phyloP scores from a whole-genome alignment of 257 asterid genomes.

The Nicotiana otophora region DNA sequence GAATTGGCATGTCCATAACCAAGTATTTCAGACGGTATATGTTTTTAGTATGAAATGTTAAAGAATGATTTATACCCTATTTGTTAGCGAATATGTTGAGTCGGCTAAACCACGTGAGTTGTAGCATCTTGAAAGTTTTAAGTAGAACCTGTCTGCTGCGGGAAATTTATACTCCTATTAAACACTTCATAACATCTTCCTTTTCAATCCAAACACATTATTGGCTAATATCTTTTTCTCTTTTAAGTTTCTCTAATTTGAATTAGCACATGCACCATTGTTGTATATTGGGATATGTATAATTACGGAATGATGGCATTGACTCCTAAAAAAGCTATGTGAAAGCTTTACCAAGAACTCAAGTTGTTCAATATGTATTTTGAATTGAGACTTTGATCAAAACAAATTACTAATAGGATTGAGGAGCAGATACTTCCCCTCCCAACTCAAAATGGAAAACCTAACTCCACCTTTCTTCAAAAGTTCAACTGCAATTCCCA shows the following conservation, averaged over 20 bases:
- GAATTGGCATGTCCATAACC: background rate
- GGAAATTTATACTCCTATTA: background rate
- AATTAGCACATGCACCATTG: background rate
- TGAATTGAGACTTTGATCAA: background rate
- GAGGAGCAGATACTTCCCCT: background rate
- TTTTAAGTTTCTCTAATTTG: background rate
- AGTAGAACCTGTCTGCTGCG: too few relatives aligned
- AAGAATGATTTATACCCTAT: too few relatives aligned
- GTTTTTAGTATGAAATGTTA: too few relatives aligned
- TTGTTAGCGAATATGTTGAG: too few relatives aligned
- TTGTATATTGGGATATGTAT: background rate
- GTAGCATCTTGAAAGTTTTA: too few relatives aligned
- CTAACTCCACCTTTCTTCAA: constrained; percentile 6
- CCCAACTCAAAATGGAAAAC: background rate
- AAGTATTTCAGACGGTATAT: too few relatives aligned
- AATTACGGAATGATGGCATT: background rate
- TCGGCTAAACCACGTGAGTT: too few relatives aligned
- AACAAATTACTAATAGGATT: background rate
- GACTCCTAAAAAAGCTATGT: background rate
- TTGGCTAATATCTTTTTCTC: background rate
- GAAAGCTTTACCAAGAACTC: background rate
- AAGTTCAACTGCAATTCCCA: background rate
- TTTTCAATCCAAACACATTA: background rate
- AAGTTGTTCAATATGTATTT: too few relatives aligned
- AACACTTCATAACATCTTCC: background rate